A percentile compares a stretch with the other conserved stretches of the same genome.
phyloP scores from a whole-genome alignment of 1,284 basidiomycete genomes.

The Sanguinoderma infundibulare region DNA sequence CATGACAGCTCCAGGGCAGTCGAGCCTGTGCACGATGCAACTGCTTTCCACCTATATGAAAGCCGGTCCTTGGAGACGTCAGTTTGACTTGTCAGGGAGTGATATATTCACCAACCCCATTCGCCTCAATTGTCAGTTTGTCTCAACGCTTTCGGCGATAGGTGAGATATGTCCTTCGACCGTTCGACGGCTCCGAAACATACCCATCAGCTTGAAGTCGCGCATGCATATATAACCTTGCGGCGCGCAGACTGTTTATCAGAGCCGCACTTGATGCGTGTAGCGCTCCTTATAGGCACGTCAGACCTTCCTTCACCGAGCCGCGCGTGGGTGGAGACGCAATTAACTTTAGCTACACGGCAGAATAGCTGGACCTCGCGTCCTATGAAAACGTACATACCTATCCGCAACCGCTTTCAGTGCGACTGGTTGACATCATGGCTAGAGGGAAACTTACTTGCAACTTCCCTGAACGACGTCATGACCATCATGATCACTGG shows the following conservation, averaged over 20 bases:
- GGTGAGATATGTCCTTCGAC: background rate
- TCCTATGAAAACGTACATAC: background rate
- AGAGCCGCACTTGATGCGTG: background rate
- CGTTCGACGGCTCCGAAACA: background rate
- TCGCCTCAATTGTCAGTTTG: too few relatives aligned
- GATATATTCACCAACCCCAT: background rate
- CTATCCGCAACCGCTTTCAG: background rate
- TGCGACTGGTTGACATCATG: background rate
- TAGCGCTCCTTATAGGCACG: background rate
- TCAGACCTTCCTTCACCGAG: background rate
- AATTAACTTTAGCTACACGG: background rate
- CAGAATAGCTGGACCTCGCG: background rate
- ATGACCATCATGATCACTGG: conserved; percentile 4
- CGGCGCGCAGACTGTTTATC: too few relatives aligned
- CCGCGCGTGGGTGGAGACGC: background rate
- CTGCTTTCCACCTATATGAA: too few relatives aligned
- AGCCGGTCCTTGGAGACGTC: too few relatives aligned
- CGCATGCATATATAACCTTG: too few relatives aligned
- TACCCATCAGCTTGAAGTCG: background rate
- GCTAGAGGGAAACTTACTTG: background rate
- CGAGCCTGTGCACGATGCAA: too few relatives aligned
- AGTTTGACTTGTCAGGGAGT: too few relatives aligned
- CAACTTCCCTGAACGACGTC: background rate
- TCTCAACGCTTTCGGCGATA: background rate
- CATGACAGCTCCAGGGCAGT: too few relatives aligned